Base-by-base conservation (phyloP, 2,329 filamentous ascomycete species). In the Thermoascus crustaceus region DNA sequence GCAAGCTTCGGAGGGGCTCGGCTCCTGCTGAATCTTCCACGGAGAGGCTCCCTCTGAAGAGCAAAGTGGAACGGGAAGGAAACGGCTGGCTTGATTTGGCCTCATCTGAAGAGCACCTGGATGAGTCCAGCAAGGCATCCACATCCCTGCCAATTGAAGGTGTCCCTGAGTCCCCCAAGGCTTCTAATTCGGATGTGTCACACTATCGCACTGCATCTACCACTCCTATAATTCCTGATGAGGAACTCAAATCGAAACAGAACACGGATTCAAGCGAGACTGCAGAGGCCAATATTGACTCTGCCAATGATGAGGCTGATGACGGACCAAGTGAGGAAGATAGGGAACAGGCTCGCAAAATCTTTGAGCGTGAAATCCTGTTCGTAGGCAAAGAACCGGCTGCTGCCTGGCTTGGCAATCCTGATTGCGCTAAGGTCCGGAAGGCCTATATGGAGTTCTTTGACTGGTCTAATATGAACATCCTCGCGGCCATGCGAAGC, bases 361-460 rank as follows among this genome's bases (percentile, higher is more conserved):
- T 98, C 25, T 96, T 77, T 55, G 81, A 89, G 38, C 87, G 88
- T 41, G 53, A 58, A 30, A 87, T 94, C 53, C 80, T 85, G 34
- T 82, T 88, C 40, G 79, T 91, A 14, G 72, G 73, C 25, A 87
- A 85, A 52, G 78, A 82, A 20, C 81, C 82, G 54, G 86, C 88
- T 10, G 87, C 88, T 17, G 75, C 86, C 18, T 93, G 86, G 80
- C 80, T 95, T 62, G 91, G 91, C 48, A 72, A 70, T 9, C 57
- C 67, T 5, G 64, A 71, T 27, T 73, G 73, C 48, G 64, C 63
- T 26, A 63, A 64, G 37, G 66, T 74, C n/a, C 63, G 78, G 32
- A 70, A 71, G 45, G 89, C 89, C 0, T 98, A 94, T 60, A 94
- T 98, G 82, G 80, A 86, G 41, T 68, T 95, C 7, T 95, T 89